Percentiles rank a stretch among this genome's conserved stretches.
Conservation (phyloP, 768 basidiomycete species). For the Leccinum truebloodii region DNA sequence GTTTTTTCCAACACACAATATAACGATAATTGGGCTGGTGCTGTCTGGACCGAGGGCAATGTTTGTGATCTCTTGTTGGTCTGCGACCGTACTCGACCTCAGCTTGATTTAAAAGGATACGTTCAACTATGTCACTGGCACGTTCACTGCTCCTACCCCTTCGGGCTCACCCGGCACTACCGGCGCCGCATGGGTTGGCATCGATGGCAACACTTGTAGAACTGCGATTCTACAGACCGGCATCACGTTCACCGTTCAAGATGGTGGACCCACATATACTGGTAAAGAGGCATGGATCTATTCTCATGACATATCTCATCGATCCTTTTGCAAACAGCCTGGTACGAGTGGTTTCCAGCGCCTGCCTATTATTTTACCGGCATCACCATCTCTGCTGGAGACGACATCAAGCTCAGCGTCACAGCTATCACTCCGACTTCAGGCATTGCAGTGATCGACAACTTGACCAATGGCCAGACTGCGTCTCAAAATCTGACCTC, state of each 20-base stretch:
- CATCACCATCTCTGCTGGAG: slow-evolving; percentile 10
- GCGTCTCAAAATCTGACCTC: background rate
- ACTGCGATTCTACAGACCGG: slow-evolving; percentile 12
- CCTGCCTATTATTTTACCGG: background rate
- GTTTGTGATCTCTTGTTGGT: slow-evolving; percentile 1
- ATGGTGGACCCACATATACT: background rate
- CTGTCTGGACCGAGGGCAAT: background rate
- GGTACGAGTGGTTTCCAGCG: slow-evolving; percentile 16
- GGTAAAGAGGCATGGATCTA: background rate
- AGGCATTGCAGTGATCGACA: slow-evolving; percentile 1
- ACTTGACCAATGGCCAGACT: background rate
- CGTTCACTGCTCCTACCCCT: slow-evolving; percentile 9
- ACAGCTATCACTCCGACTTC: background rate
- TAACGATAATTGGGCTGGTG: slow-evolving; percentile 14
- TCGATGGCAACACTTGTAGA: slow-evolving; percentile 7
- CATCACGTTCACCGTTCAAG: background rate
- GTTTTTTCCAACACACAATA: background rate
- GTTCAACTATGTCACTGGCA: slow-evolving; percentile 11
- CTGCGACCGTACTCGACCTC: background rate
- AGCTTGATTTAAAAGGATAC: slow-evolving; percentile 7
- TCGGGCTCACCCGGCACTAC: background rate
- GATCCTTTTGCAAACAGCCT: slow-evolving; percentile 5
- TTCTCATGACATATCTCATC: background rate
- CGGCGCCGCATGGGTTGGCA: slow-evolving; percentile 15
- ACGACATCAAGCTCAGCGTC: slow-evolving; percentile 9